These are phyloP conservation scores for Fomitopsis pulvina DNA, from an alignment of 768 basidiomycete species.

Conservation along the genomic window DNA sequence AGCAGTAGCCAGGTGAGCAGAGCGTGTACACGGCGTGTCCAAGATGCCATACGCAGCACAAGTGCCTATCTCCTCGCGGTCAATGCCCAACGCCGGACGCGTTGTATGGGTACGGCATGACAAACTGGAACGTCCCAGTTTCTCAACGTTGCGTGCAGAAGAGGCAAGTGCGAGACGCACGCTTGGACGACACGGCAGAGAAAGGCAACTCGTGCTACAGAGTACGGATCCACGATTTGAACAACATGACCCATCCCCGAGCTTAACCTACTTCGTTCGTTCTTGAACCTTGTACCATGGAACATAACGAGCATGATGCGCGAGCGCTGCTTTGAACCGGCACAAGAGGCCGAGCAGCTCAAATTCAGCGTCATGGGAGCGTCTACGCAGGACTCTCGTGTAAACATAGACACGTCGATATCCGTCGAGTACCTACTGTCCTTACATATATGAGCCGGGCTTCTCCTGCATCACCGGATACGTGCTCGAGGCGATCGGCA, in stretches of 20 bases:
- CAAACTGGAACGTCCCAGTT: slow-evolving; percentile 14
- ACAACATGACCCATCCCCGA: slow-evolving; percentile 17
- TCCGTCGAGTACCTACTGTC: background rate
- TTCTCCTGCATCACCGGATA: background rate
- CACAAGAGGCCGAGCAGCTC: background rate
- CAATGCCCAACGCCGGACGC: slow-evolving; percentile 17
- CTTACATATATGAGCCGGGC: background rate
- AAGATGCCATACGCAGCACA: slow-evolving; percentile 49
- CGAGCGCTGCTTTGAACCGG: background rate
- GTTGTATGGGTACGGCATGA: slow-evolving; percentile 20
- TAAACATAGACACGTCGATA: background rate
- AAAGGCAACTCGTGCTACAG: slow-evolving; percentile 23
- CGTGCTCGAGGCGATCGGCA: background rate
- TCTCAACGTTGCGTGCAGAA: slow-evolving; percentile 11
- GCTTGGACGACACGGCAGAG: slow-evolving; percentile 18
- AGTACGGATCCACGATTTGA: slow-evolving; percentile 9
- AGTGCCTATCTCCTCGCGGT: slow-evolving; percentile 26
- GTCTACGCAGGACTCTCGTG: background rate
- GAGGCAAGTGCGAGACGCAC: slow-evolving; percentile 23
- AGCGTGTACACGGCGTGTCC: slow-evolving; percentile 63
- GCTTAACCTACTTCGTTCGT: slow-evolving; percentile 19
- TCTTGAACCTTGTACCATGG: slow-evolving; percentile 15
- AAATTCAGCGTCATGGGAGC: background rate
- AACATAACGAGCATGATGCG: background rate
- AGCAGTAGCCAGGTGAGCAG: slow-evolving; percentile 45